Evolutionary conservation across 805 yeast genomes (phyloP), one percentile per base, ranked within the genome.

Genomic region (Metschnikowia vanudenii): DNA sequence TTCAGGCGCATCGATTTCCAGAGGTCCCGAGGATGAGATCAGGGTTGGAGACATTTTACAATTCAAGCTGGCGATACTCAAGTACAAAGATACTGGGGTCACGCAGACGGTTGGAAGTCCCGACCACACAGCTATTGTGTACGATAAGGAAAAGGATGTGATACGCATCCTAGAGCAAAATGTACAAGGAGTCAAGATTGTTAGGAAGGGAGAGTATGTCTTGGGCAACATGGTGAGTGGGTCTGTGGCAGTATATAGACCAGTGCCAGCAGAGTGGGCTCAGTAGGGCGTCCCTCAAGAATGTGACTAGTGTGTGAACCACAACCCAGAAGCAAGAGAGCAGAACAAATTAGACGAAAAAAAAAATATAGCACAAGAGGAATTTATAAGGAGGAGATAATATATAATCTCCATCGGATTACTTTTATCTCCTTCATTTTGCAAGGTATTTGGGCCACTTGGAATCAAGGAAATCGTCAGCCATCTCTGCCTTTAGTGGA

Each of bases 11-110:
- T 19, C 39, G n/a, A 22, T 53, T 2, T 36, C 32, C 4, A 34
- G 39, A 18, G 51, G 49, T 5, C 57, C 58, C 32, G 49, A 43
- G 38, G 82, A 78, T 57, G 69, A 64, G 19, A 58, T 79, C 30
- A 68, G 72, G 48, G 64, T 79, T 46, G 85, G 85, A n/a, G 85
- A 80, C 56, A 72, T 80, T 32, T 48, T 80, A 16, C 85, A 80
- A 57, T 80, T 71, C 53, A 66, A 62, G 39, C 51, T 62, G 3
- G 70, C 78, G 37, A 60, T 60, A 3, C 75, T 79, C 51, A 63
- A 65, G 43, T 63, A 68, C 48, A 62, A 65, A 5, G 60, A 61
- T 18, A 55, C 54, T 8, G 69, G 76, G 3, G 46, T 61, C 19
- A 64, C 66, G 4, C 69, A 62, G 50, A 65, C 65, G 1, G 72